A percentile compares a stretch with the other conserved stretches of the same genome.
These are phyloP conservation scores for Lichtheimia ramosa DNA, from an alignment of 371 early-diverging fungal species.

Conservation along the genomic window DNA sequence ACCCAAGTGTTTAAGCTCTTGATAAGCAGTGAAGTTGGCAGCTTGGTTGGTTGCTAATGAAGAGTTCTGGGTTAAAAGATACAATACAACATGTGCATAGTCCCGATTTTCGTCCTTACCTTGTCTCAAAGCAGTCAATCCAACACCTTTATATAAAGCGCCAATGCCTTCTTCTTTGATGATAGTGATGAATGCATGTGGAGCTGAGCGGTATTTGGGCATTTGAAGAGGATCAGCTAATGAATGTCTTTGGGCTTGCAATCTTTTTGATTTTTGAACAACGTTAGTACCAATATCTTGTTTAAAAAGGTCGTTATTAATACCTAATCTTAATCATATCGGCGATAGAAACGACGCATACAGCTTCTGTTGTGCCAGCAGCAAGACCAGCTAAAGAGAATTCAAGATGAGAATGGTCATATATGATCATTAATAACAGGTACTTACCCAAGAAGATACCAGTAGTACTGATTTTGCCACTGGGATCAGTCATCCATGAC, in stretches of 20 bases:
- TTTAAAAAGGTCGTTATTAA: conserved; percentile 38
- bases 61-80: background rate
- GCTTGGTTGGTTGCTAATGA: conserved; percentile 93
- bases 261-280: background rate
- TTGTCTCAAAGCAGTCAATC: conserved; percentile 93
- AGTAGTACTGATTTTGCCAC: conserved; percentile 71
- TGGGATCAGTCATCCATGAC: conserved; percentile 71
- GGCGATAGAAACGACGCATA: conserved; percentile 96
- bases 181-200: conserved; percentile 91
- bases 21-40: conserved; percentile 97
- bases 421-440: background rate
- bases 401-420: background rate
- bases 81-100: background rate
- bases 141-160: conserved; percentile 93
- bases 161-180: conserved; percentile 89
- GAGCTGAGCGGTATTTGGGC: conserved; percentile 95
- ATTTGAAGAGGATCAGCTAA: conserved; percentile 95
- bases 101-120: conserved; percentile 47
- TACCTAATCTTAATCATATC: conserved; percentile 96
- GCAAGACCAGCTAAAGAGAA: conserved; percentile 80
- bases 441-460: conserved; percentile 80
- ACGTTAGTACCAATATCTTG: no score
- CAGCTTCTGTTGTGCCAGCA: conserved; percentile 95
- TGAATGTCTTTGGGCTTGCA: conserved; percentile 87
- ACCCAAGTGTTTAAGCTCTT: conserved; percentile 79